These are phyloP conservation scores for Brasilioporus rufonigricans DNA, from an alignment of 768 basidiomycete species.

Conservation along the genomic window DNA sequence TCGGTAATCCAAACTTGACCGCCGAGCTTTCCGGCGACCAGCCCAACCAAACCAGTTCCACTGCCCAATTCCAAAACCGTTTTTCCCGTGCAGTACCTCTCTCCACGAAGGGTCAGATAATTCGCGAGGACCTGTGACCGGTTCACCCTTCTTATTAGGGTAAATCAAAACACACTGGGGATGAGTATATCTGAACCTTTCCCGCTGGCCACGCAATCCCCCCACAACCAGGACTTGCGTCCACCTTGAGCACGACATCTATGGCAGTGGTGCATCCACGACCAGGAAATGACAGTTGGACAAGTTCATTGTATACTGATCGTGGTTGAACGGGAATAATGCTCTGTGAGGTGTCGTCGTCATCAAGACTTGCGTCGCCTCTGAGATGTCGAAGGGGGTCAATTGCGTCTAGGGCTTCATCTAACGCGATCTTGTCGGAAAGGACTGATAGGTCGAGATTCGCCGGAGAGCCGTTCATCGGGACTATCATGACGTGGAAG, in stretches of 20 bases:
- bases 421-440: conserved; percentile 40
- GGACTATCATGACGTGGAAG: conserved; percentile 5
- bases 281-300: conserved; percentile 41
- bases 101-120: conserved; percentile 63
- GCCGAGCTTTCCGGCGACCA: conserved; percentile 71
- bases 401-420: conserved; percentile 53
- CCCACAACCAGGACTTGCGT: conserved; percentile 86
- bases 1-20: conserved; percentile 81
- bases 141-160: neutral
- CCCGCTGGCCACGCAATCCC: conserved; percentile 93
- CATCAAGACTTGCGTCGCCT: conserved; percentile 34
- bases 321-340: conserved; percentile 55
- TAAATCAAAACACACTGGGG: neutral
- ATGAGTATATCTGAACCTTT: conserved; percentile 50
- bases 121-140: conserved; percentile 65
- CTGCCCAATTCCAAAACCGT: conserved; percentile 81
- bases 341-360: conserved; percentile 16
- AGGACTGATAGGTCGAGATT: conserved; percentile 12
- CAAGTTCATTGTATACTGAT: conserved; percentile 46
- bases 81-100: conserved; percentile 48
- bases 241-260: conserved; percentile 54
- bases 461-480: neutral
- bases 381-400: conserved; percentile 64
- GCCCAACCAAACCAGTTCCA: conserved; percentile 91
- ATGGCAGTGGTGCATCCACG: conserved; percentile 4